Base-by-base conservation (phyloP, 208 protist species). In the Trypanosoma cruzi region DNA sequence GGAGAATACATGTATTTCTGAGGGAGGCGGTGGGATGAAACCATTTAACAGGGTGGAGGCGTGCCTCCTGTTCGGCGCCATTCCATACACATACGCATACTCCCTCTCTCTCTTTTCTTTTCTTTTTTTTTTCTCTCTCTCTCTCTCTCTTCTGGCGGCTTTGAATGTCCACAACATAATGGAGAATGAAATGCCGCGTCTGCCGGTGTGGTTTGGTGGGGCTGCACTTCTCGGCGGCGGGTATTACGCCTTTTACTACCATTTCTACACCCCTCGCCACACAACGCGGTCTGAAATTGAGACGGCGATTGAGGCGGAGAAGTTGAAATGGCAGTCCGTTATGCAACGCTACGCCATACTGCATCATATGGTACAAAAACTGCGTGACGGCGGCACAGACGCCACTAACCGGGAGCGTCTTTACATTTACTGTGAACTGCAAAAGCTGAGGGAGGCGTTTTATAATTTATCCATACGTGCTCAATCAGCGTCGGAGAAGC, bases 361-460 rank as follows among this genome's bases (percentile, higher is more conserved):
- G 7, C 22, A 55, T 18, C 36, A 60, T 5, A 60, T 31, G 54
- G 53, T 64, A 26, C 1, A 52, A 31, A 34, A 44, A 18, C 16
- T 71, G 26, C 46, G n/a, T 29, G 49, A 31, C 56, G 46, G 28
- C 16, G 59, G 40, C 18, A 59, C 48, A 63, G 79, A 48, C 49
- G 49, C 42, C 16, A 89, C 75, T 37, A 92, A 88, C 56, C 32
- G 52, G 11, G 81, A 88, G 20, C 80, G 79, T 22, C 49, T 89
- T 55, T 63, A 70, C 18, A 78, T 92, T 42, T 92, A 82, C 37
- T 89, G 82, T 49, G 79, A 85, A 40, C 28, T 92, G 20, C 86
- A 92, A 74, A 64, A 55, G 3, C 5, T 87, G 14, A 73, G 83
- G 6, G 63, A 70, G 20, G 40, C 71, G 0, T 73, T 91, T 31